Percentiles rank a stretch among this genome's conserved stretches.
phyloP scores from a whole-genome alignment of 495 filamentous ascomycete species.

The Talaromyces borbonicus region DNA sequence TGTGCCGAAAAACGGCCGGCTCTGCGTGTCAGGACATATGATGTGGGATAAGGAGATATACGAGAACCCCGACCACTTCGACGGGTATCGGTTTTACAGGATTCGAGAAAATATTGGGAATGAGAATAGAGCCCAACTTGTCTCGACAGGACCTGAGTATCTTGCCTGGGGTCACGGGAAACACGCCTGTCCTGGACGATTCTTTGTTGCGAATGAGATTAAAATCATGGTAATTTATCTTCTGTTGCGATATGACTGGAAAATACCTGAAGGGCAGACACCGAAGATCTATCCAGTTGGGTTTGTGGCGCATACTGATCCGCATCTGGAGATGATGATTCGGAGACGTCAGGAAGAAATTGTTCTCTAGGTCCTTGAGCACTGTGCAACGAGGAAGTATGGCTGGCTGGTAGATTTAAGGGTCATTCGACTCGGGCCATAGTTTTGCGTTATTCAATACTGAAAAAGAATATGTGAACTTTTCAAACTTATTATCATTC shows the following conservation, averaged over 20 bases:
- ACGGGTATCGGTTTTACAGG: conserved; percentile 37
- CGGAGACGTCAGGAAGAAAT: conserved; percentile 3
- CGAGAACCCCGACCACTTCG: conserved; percentile 32
- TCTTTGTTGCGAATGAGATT: conserved; percentile 40
- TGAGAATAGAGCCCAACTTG: conserved; percentile 30
- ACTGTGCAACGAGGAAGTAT: too few species aligned
- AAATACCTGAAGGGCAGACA: background rate
- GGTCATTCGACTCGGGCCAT: too few species aligned
- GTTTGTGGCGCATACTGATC: background rate
- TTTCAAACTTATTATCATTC: too few species aligned
- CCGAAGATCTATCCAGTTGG: background rate
- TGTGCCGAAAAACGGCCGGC: conserved; percentile 21
- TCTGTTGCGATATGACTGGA: conserved; percentile 10
- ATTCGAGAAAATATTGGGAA: too few species aligned
- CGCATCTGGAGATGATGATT: background rate
- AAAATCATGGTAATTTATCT: conserved; percentile 25
- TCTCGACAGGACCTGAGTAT: conserved; percentile 30
- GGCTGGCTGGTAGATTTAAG: too few species aligned
- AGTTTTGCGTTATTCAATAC: too few species aligned
- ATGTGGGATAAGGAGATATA: conserved; percentile 34
- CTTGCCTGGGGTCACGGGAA: conserved; percentile 37
- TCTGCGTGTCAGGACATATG: conserved; percentile 26
- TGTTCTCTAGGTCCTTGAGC: too few species aligned
- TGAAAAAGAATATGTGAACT: too few species aligned
- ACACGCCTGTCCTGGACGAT: conserved; percentile 46